These are phyloP conservation scores for Aspergillus sp. DNA, from an alignment of 2,329 filamentous ascomycete genomes.

Conservation along the genomic window DNA sequence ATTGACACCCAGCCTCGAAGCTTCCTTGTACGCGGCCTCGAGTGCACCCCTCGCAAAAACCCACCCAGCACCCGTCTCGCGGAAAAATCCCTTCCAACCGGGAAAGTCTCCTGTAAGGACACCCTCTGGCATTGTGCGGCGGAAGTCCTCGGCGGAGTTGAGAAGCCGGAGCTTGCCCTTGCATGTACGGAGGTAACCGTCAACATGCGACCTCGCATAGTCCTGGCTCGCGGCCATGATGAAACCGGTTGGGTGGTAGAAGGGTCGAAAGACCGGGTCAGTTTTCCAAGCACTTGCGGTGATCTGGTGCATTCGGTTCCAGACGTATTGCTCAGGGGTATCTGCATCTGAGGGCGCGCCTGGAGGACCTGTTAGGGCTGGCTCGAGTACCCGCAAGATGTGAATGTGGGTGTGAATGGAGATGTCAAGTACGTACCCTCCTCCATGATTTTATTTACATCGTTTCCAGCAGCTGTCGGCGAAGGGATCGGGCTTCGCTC, in stretches of 20 bases:
- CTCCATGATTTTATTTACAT: constrained; percentile 55
- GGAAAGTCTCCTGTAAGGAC: constrained; percentile 56
- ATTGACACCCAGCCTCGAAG: background rate
- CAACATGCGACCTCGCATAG: background rate
- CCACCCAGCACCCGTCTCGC: constrained; percentile 53
- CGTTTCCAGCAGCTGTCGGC: constrained; percentile 55
- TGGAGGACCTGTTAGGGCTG: background rate
- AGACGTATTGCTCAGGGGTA: background rate
- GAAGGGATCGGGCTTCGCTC: constrained; percentile 54
- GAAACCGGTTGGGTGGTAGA: constrained; percentile 52
- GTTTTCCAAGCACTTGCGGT: constrained; percentile 39
- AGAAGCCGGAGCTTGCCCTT: constrained; percentile 40
- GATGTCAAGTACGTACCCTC: constrained; percentile 33
- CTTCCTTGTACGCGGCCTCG: constrained; percentile 25
- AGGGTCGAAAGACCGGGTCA: constrained; percentile 51
- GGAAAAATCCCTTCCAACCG: constrained; percentile 56
- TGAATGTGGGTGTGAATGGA: background rate
- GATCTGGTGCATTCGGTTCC: background rate
- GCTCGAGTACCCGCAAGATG: too few species aligned
- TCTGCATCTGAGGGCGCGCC: background rate
- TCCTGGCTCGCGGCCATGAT: constrained; percentile 40
- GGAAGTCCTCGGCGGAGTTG: constrained; percentile 52
- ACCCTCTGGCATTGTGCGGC: constrained; percentile 56
- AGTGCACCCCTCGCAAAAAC: constrained; percentile 58
- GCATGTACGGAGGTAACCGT: background rate